Evolutionary conservation across 306 rosid genomes (phyloP).

Genomic region (Pueraria montana): DNA sequence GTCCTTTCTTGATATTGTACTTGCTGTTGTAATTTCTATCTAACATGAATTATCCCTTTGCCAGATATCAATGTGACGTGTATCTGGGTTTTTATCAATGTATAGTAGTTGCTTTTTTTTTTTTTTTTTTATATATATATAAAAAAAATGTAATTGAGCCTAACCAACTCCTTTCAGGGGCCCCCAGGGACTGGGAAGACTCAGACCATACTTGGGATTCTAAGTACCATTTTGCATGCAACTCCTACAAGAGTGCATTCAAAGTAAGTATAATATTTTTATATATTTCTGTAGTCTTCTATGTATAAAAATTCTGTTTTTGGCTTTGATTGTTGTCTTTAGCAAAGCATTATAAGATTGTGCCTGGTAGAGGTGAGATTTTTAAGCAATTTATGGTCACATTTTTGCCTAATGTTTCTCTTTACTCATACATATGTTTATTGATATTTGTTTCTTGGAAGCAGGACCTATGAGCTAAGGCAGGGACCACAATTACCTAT

Average conservation of each 20-base stretch:
- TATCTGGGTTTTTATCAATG: conserved; percentile 34
- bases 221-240: conserved; percentile 94
- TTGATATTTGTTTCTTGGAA: conserved; percentile 58
- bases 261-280: conserved; percentile 61
- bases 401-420: conserved; percentile 24
- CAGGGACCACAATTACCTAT: conserved; percentile 66
- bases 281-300: background rate
- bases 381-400: conserved; percentile 32
- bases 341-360: conserved; percentile 16
- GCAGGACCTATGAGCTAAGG: conserved; percentile 61
- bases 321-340: conserved; percentile 30
- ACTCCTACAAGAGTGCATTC: conserved; percentile 84
- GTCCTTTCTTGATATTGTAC: conserved; percentile 36
- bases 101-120: conserved; percentile 8
- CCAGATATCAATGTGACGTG: conserved; percentile 21
- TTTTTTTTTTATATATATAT: too few relatives aligned
- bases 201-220: conserved; percentile 93
- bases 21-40: conserved; percentile 33
- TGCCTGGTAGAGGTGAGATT: conserved; percentile 41
- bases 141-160: conserved; percentile 27
- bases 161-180: conserved; percentile 75
- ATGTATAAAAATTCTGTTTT: conserved; percentile 13
- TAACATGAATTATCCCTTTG: conserved; percentile 39
- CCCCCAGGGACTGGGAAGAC: conserved; percentile 99
- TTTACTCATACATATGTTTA: conserved; percentile 27